Percentiles rank a stretch among this genome's conserved stretches.
Conservation (phyloP, 2,329 filamentous ascomycete species). For the Truncatella angustata region DNA sequence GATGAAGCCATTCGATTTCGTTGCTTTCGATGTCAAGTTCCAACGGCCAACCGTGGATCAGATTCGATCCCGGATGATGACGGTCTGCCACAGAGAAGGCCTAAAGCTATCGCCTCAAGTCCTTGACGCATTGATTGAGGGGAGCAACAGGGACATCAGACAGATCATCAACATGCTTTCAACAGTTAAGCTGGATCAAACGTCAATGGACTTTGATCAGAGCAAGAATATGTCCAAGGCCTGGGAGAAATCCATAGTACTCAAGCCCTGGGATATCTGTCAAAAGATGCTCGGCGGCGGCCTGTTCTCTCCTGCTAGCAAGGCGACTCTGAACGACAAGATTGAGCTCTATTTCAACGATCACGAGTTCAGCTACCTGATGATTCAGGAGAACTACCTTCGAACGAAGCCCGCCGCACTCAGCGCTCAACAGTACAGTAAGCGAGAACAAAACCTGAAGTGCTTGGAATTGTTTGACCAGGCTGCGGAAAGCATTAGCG, state of each 20-base stretch:
- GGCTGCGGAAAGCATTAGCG: conserved; percentile 93
- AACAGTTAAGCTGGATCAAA: conserved; percentile 84
- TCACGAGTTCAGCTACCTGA: conserved; percentile 93
- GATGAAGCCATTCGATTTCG: conserved; percentile 96
- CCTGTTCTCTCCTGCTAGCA: conserved; percentile 81
- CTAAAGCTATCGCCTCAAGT: conserved; percentile 81
- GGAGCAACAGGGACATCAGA: conserved; percentile 91
- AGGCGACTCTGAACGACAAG: conserved; percentile 90
- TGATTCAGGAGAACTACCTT: conserved; percentile 98
- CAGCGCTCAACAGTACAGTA: conserved; percentile 54
- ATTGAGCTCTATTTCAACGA: conserved; percentile 99
- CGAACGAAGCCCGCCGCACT: conserved; percentile 72
- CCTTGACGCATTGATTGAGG: conserved; percentile 91
- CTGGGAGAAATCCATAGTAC: conserved; percentile 95
- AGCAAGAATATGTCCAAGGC: conserved; percentile 94
- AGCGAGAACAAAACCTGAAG: conserved; percentile 73
- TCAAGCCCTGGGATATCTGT: conserved; percentile 98
- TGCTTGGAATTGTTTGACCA: conserved; percentile 81
- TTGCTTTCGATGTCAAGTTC: conserved; percentile 83
- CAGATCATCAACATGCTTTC: conserved; percentile 99
- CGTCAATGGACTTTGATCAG: conserved; percentile 76
- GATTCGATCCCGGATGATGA: conserved; percentile 88
- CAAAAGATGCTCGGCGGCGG: conserved; percentile 86
- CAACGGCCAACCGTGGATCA: conserved; percentile 86
- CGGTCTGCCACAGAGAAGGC: conserved; percentile 89